Evolutionary conservation across 1,139 yeast genomes (phyloP).

Genomic region (Protomyces arabidopsidicola): DNA sequence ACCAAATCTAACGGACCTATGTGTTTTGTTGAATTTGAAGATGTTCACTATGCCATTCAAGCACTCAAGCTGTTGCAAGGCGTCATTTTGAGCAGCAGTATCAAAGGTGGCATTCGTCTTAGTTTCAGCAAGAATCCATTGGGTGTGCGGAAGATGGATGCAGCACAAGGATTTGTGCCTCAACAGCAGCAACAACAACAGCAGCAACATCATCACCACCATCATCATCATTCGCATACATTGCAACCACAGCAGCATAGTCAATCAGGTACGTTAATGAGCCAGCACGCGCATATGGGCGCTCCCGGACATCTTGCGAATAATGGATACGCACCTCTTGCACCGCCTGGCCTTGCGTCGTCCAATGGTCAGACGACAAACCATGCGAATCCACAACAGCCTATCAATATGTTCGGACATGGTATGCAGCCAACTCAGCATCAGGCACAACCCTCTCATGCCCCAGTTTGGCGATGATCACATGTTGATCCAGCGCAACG

Average conservation of each 20-base stretch:
- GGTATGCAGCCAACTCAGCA: neutral
- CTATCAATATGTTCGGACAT: neutral
- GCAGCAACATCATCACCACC: no score
- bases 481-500: no score
- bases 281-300: no score
- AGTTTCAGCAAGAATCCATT: conserved; percentile 93
- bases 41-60: conserved; percentile 85
- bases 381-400: neutral
- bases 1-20: conserved; percentile 72
- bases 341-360: conserved; percentile 21
- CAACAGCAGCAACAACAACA: conserved; percentile 7
- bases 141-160: conserved; percentile 60
- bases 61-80: conserved; percentile 94
- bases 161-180: neutral
- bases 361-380: neutral
- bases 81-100: conserved; percentile 59
- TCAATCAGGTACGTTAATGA: no score
- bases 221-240: neutral
- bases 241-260: neutral
- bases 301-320: neutral
- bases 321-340: conserved; percentile 8
- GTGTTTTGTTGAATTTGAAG: conserved; percentile 99
- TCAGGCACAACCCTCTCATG: neutral
- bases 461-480: conserved; percentile 18
- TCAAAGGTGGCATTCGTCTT: conserved; percentile 87